Percentiles rank a stretch among this genome's conserved stretches.
phyloP scores from a whole-genome alignment of 768 basidiomycete genomes.

The Psilocybe sp. region DNA sequence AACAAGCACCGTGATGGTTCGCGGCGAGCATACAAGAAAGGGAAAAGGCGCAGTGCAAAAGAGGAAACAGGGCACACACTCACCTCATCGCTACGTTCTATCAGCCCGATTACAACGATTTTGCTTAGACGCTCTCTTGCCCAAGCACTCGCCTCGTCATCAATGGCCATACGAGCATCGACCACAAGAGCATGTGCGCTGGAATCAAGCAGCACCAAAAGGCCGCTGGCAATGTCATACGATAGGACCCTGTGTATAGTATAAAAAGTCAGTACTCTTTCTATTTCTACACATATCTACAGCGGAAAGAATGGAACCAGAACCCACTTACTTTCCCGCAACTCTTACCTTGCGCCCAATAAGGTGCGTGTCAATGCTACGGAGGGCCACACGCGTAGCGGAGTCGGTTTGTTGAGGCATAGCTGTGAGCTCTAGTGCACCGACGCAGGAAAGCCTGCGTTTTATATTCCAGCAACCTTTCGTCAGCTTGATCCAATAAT shows the following conservation, averaged over 20 bases:
- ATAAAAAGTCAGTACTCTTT: neutral
- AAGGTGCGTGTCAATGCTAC: conserved; percentile 33
- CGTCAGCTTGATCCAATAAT: neutral
- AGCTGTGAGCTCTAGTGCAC: neutral
- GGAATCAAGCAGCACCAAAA: conserved; percentile 48
- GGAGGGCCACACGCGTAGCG: conserved; percentile 43
- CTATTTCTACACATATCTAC: neutral
- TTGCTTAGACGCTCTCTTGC: conserved; percentile 47
- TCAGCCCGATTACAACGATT: conserved; percentile 55
- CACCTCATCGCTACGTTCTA: conserved; percentile 38
- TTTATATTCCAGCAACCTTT: neutral
- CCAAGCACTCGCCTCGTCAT: conserved; percentile 41
- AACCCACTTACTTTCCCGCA: conserved; percentile 49
- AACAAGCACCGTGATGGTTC: too few relatives aligned
- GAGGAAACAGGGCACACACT: conserved; percentile 24
- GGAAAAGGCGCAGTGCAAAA: neutral
- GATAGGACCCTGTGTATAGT: conserved; percentile 44
- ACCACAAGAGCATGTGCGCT: conserved; percentile 48
- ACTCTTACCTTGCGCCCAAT: conserved; percentile 55
- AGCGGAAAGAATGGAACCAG: neutral
- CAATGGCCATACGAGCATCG: conserved; percentile 53
- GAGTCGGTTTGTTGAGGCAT: conserved; percentile 51
- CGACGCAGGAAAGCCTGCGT: neutral
- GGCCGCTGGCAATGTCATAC: conserved; percentile 48
- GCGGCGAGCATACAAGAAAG: too few relatives aligned